These are phyloP conservation scores for Suhomyces anneliseae DNA, from an alignment of 1,139 yeast genomes.

Conservation along the genomic window DNA sequence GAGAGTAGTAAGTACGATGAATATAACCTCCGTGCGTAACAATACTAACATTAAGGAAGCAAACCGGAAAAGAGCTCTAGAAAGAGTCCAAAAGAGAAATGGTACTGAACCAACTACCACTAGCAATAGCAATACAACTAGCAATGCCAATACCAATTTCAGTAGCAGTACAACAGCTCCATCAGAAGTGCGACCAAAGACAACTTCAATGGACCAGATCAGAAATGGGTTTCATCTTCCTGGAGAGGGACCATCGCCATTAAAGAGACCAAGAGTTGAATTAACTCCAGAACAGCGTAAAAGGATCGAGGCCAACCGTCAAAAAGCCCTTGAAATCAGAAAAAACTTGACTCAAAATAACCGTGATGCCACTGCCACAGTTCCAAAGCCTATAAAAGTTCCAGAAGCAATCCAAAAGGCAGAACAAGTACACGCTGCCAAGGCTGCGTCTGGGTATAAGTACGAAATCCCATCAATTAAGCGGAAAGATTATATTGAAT, in stretches of 20 bases:
- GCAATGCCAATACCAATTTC: background rate
- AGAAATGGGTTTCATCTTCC: constrained; percentile 9
- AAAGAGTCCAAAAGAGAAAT: constrained; percentile 48
- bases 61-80: constrained; percentile 59
- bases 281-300: constrained; percentile 55
- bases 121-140: background rate
- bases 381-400: constrained; percentile 7
- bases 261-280: constrained; percentile 22
- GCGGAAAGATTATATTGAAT: constrained; percentile 80
- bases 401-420: constrained; percentile 13
- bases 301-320: constrained; percentile 57
- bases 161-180: constrained; percentile 13
- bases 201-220: constrained; percentile 13
- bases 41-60: constrained; percentile 42
- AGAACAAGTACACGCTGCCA: constrained; percentile 2
- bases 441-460: constrained; percentile 14
- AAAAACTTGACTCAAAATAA: constrained; percentile 31
- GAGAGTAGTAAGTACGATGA: constrained; percentile 15
- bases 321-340: constrained; percentile 56
- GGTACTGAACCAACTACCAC: constrained; percentile 6
- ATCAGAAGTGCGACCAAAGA: background rate
- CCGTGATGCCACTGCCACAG: constrained; percentile 30
- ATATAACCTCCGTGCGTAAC: no score
- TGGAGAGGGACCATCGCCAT: constrained; percentile 1
- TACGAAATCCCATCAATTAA: constrained; percentile 46